Base-by-base conservation (phyloP, 495 filamentous ascomycete genomes). In the Trichoderma reesei region DNA sequence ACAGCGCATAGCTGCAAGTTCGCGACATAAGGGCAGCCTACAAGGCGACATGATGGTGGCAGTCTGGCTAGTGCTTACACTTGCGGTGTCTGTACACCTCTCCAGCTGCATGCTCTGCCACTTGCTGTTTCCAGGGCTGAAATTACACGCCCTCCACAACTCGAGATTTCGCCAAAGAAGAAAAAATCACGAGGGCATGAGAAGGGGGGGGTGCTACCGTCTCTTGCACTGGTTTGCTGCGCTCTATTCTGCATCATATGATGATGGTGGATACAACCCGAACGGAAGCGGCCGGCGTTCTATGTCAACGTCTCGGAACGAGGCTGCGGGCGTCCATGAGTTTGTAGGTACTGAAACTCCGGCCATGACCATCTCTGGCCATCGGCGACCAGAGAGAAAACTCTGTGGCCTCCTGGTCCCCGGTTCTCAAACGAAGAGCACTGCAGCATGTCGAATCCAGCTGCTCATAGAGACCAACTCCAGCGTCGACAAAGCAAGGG, bases 1-100 rank as follows among this genome's bases (percentile, higher is more conserved):
- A 56, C 51, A 56, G 51, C 51, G 51, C 51, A 56, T 34, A 56
- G 51, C 51, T 56, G 51, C 51, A 56, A 26, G 51, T 56, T 56
- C 51, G 26, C 34, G 51, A n/a, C 51, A 56, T 20, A 56, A 1
- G 48, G 48, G 18, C 26, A 56, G 51, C 51, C 51, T 11, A 26
- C 34, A 56, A 56, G 14, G 18, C 31, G 26, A 56, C 31, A 56
- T 18, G 51, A 56, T 56, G 51, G 51, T 56, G 51, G 51, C 51
- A 56, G 51, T 26, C 16, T 36, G 31, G 18, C 51, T 56, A 56
- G 51, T 56, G 51, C 51, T 56, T 56, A 56, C 51, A 56, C 51
- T 56, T 56, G 51, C 51, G 51, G 51, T 56, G 51, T 56, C 51
- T 10, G 10, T 14, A n/a, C 44, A 48, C 26, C 46, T 54, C n/a